Evolutionary conservation across 805 yeast species (phyloP), one percentile per base, ranked within the genome.

Genomic region (Saccharomycopsis javanensis): DNA sequence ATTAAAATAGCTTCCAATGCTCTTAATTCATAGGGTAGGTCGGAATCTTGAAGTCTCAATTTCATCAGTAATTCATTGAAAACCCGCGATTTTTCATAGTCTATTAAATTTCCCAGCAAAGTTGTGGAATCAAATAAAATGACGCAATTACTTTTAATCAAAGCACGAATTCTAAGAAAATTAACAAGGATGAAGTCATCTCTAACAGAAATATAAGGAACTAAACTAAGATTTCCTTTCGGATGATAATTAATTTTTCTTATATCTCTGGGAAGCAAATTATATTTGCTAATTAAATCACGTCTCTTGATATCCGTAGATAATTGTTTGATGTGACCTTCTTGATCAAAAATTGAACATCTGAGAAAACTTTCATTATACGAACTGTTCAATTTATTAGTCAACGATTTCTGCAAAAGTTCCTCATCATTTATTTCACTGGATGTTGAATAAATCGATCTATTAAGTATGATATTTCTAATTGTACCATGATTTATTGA

Each of bases 171-270:
- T 67, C 91, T 94, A 38, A 94, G 72, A 65, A 94, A 71, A 67
- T 90, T 91, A 53, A 94, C 82, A 55, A 94, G 73, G 18, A 92
- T 86, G 55, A 95, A 85, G 64, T 81, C 81, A 37, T 81, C 77
- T 59, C 97, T 78, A 23, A 90, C 89, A 59, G 91, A 83, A 51
- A 94, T 85, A 18, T 89, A 82, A 0, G 99, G 99, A 2, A 91
- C 91, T 20, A 92, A 88, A 69, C 89, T 96, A 56, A 85, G 76
- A 27, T 83, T 76, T 34, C 87, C 85, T 57, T 76, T 78, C 2
- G 59, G 57, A 27, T 58, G 34, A 37, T 60, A 58, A 71, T 66
- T 96, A 55, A 91, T 85, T 66, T 88, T 90, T 31, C 97, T 71
- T 61, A 91, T 72, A 68, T 91, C 97, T 70, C 97, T 74, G 1